Conservation (phyloP, 2,329 filamentous ascomycete species). For the Colletotrichum kahawae region DNA sequence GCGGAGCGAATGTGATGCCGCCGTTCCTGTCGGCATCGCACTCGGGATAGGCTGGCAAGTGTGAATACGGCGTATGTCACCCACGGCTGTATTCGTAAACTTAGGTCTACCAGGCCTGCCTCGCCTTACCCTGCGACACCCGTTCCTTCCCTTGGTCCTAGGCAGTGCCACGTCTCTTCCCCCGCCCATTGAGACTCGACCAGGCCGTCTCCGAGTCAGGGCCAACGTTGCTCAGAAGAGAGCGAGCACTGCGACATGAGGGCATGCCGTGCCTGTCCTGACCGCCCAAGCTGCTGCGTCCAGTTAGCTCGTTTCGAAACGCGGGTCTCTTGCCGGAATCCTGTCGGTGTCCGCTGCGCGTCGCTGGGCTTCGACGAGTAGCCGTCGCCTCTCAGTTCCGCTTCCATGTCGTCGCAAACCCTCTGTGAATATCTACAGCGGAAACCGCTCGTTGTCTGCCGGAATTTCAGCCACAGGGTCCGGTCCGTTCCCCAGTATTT, state of each 20-base stretch:
- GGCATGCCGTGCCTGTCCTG: background rate
- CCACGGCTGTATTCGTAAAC: background rate
- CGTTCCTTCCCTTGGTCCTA: background rate
- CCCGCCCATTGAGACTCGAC: slow-evolving; percentile 6
- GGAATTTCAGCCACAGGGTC: background rate
- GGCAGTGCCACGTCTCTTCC: background rate
- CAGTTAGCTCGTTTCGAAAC: slow-evolving; percentile 15
- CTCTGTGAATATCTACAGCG: background rate
- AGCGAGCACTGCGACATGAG: background rate
- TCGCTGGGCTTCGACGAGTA: background rate
- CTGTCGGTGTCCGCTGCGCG: background rate
- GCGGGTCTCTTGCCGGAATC: background rate
- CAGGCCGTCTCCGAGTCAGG: slow-evolving; percentile 1
- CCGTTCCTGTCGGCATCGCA: slow-evolving; percentile 10
- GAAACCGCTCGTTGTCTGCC: background rate
- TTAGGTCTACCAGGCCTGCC: background rate
- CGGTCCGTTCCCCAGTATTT: background rate
- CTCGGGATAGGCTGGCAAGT: background rate
- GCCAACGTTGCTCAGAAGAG: background rate
- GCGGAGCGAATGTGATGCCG: background rate
- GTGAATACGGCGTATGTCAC: background rate
- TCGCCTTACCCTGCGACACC: background rate
- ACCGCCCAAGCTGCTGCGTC: background rate
- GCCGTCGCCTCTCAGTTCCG: background rate
- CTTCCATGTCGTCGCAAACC: background rate